Evolutionary conservation across 257 asterid species (phyloP), one percentile per base, ranked within the genome.

Genomic region (Fraxinus americana): DNA sequence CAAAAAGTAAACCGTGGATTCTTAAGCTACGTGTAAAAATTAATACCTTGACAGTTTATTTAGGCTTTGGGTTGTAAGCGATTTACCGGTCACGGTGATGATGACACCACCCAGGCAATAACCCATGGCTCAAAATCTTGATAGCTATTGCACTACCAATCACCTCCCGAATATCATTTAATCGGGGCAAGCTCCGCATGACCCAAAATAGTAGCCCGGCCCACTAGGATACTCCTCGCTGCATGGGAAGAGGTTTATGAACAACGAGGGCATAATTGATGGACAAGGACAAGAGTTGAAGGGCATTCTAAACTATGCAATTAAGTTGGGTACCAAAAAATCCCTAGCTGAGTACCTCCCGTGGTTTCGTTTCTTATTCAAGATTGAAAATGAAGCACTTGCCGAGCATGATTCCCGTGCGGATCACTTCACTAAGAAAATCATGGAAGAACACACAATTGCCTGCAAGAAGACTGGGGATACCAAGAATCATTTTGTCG

Each of bases 111-210:
- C 88, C 97, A 12, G 97, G 97, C 57, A 92, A 65, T 7, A 89
- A 21, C 0, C 96, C 96, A 0, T 81, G 73, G 73, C 88, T 88
- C 72, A 92, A 85, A 67, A 92, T 90, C 84, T 86, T 92, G n/a
- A 92, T 86, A 1, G 97, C 97, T 75, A 92, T 92, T 4, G 97
- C 95, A 74, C 95, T 90, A 11, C 97, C 97, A 82, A 92, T 92
- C 1, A 92, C 97, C 87, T 92, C 97, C 83, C 90, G 97, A 74
- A 92, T 92, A 84, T 92, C 97, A 7, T 7, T 95, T 95, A 74
- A 92, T 88, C 3, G 90, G 78, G 5, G 97, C 97, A 70, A 92
- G 78, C 86, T 92, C 97, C 11, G 95, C 97, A 92, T 92, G 73
- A 90, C 57, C 97, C 97, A 92, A 10, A 92, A 82, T 88, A 92